These are phyloP conservation scores for Porphyrellus cyaneotinctus DNA, from an alignment of 768 basidiomycete species.

Conservation along the genomic window DNA sequence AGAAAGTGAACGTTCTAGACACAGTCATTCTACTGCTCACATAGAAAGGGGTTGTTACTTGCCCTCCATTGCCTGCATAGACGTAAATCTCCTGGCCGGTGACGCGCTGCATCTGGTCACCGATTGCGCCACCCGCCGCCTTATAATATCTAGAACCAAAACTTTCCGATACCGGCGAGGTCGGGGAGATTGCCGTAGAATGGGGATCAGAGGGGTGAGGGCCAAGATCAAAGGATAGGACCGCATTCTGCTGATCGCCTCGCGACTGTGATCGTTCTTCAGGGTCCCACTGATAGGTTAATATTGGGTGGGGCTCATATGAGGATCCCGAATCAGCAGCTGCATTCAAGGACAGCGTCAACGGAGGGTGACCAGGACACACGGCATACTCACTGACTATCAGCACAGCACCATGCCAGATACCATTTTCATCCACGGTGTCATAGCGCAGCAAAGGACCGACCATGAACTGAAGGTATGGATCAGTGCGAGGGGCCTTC, in stretches of 20 bases:
- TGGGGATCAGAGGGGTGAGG: slow-evolving; percentile 76
- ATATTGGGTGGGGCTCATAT: slow-evolving; percentile 68
- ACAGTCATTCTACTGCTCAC: background rate
- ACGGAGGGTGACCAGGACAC: background rate
- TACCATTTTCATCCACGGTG: slow-evolving; percentile 68
- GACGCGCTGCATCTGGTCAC: slow-evolving; percentile 40
- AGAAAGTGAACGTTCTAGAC: slow-evolving; percentile 83
- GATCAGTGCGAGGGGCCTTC: slow-evolving; percentile 65
- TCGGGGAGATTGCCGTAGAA: slow-evolving; percentile 39
- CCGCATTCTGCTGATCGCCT: slow-evolving; percentile 25
- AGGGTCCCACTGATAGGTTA: slow-evolving; percentile 76
- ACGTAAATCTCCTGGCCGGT: slow-evolving; percentile 72
- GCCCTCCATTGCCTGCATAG: slow-evolving; percentile 55
- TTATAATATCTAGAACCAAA: slow-evolving; percentile 15
- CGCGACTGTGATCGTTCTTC: slow-evolving; percentile 30
- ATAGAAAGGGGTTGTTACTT: slow-evolving; percentile 15
- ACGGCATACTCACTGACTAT: slow-evolving; percentile 72
- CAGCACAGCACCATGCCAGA: slow-evolving; percentile 88
- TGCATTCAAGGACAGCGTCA: slow-evolving; percentile 22
- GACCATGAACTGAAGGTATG: slow-evolving; percentile 86
- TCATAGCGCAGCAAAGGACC: slow-evolving; percentile 90
- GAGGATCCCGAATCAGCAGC: slow-evolving; percentile 75
- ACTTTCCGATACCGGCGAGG: slow-evolving; percentile 1
- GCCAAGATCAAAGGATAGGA: slow-evolving; percentile 48
- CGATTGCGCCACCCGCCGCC: slow-evolving; percentile 14